phyloP scores from a whole-genome alignment of 2,329 filamentous ascomycete species.

The Arthrobotrys megalospora region DNA sequence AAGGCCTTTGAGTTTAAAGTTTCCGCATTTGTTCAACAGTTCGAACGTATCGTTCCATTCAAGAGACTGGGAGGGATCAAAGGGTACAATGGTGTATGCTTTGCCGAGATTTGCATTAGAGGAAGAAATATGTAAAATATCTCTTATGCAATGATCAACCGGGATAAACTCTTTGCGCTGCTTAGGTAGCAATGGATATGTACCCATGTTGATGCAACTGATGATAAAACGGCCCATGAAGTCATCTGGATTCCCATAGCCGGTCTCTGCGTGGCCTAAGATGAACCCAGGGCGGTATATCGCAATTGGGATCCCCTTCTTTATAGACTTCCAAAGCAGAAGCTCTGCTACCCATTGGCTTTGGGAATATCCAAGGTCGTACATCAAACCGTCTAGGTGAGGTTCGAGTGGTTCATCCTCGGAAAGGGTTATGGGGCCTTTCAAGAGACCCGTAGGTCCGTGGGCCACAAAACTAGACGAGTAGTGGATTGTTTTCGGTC shows the following conservation, averaged over 20 bases:
- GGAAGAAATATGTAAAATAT: slow-evolving; percentile 38
- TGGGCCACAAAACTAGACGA: slow-evolving; percentile 24
- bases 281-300: slow-evolving; percentile 39
- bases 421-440: slow-evolving; percentile 1
- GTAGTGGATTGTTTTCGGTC: slow-evolving; percentile 28
- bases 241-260: slow-evolving; percentile 39
- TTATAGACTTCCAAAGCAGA: slow-evolving; percentile 19
- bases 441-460: slow-evolving; percentile 24
- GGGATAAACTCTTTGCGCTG: slow-evolving; percentile 48
- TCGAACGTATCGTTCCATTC: slow-evolving; percentile 35
- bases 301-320: slow-evolving; percentile 6
- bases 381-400: slow-evolving; percentile 8
- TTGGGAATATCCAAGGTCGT: slow-evolving; percentile 30
- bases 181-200: slow-evolving; percentile 33
- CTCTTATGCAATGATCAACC: slow-evolving; percentile 31
- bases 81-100: slow-evolving; percentile 17
- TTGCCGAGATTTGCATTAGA: slow-evolving; percentile 11
- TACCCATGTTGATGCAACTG: slow-evolving; percentile 24
- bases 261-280: slow-evolving; percentile 26
- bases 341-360: slow-evolving; percentile 31
- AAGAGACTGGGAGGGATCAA: slow-evolving; percentile 8
- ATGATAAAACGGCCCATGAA: slow-evolving; percentile 38
- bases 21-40: slow-evolving; percentile 17
- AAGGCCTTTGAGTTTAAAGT: slow-evolving; percentile 14
- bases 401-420: slow-evolving; percentile 29